Evolutionary conservation across 1,139 yeast genomes (phyloP), one percentile per base, ranked within the genome.

Genomic region (Hemisphaericaspora subhashii): DNA sequence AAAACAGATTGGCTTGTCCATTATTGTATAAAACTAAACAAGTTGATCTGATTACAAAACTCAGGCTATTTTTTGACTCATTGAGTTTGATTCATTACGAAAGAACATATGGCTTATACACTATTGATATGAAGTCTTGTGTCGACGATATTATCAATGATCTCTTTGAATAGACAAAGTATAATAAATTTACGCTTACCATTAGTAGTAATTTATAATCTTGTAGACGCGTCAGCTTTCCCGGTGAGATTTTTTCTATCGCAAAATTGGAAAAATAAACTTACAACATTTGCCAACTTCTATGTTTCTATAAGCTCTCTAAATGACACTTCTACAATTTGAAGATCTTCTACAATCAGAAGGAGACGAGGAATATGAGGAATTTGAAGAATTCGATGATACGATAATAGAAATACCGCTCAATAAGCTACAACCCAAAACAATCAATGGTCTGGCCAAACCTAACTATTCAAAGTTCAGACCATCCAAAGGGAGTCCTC

Each of bases 21-120:
- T 62, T 82, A 21, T 61, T 83, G 32, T 41, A 47, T 5, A 82
- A 79, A 1, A 62, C 76, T 5, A 64, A 63, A 29, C 51, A 54
- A 1, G 63, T 83, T 16, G 58, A 60, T 1, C 68, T 70, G 29
- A 55, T 83, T n/a, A 60, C 72, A 2, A 74, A 75, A 33, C 64
- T 90, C 47, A 75, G 83, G 40, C 75, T 76, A 9, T 89, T 86
- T 54, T 84, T 86, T 54, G 85, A 83, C 49, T 81, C 78, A 38
- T 63, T 87, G 43, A 81, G 95, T 50, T 76, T 85, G 44, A 72
- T 77, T 31, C 83, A 81, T 46, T 89, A 83, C 57, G 96, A 89
- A 55, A 74, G 83, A 47, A 74, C 77, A 15, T 89, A 83, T 54
- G 73, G 81, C 7, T 62, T 86, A 52, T 68, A 64, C 28, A 55